phyloP scores from a whole-genome alignment of 495 filamentous ascomycete genomes.

The Penicillium desertorum region DNA sequence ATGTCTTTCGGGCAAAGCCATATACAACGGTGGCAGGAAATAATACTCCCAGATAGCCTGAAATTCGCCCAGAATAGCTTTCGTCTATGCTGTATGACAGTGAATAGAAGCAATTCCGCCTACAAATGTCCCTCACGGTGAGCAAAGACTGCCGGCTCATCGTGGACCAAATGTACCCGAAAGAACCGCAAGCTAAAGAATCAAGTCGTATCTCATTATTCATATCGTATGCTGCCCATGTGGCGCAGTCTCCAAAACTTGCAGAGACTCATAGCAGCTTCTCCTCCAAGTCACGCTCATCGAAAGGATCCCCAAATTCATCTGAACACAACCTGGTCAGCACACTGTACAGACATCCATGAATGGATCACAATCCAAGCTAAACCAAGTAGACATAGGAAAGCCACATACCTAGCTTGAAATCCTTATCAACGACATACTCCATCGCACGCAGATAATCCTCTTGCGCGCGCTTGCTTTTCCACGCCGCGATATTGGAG shows the following conservation, averaged over 20 bases:
- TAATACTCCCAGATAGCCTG: background rate
- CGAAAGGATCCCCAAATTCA: conserved; percentile 58
- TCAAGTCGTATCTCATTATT: conserved; percentile 35
- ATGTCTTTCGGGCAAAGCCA: background rate
- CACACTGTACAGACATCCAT: background rate
- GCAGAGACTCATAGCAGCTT: conserved; percentile 33
- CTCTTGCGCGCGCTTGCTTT: conserved; percentile 58
- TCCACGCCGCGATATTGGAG: conserved; percentile 55
- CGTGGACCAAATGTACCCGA: background rate
- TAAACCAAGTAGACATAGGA: background rate
- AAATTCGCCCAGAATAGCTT: background rate
- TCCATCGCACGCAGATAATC: conserved; percentile 57
- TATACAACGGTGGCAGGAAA: background rate
- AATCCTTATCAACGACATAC: conserved; percentile 48
- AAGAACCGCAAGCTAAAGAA: conserved; percentile 2
- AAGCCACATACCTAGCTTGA: conserved; percentile 42
- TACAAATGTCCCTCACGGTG: background rate
- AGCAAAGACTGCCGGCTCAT: background rate
- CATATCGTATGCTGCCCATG: conserved; percentile 16
- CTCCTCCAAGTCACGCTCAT: conserved; percentile 61
- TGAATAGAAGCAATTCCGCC: background rate
- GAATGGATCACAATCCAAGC: background rate
- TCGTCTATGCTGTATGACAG: background rate
- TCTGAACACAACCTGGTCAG: conserved; percentile 27
- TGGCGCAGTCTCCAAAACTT: background rate